These are phyloP conservation scores for Alternaria brassicae DNA, from an alignment of 2,329 filamentous ascomycete species.

Conservation along the genomic window DNA sequence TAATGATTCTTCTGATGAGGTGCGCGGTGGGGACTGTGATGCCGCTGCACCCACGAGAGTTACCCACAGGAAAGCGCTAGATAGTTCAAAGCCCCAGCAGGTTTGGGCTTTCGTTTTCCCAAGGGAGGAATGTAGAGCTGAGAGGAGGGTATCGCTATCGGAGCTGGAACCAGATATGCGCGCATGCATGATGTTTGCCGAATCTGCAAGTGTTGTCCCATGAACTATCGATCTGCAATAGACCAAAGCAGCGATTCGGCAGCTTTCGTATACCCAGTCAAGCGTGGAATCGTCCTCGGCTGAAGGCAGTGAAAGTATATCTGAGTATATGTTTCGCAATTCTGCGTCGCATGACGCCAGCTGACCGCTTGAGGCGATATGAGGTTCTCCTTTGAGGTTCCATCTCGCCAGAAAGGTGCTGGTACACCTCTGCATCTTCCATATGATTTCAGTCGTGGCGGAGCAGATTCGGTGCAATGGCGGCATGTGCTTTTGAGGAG, in stretches of 20 bases:
- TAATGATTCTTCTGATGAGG: constrained; percentile 13
- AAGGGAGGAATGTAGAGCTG: constrained; percentile 35
- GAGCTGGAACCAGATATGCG: constrained; percentile 12
- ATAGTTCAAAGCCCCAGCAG: constrained; percentile 35
- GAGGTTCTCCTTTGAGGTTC: constrained; percentile 17
- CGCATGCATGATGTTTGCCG: constrained; percentile 29
- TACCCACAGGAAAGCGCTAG: constrained; percentile 43
- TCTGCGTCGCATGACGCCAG: constrained; percentile 29
- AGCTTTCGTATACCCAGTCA: constrained; percentile 44
- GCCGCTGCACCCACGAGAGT: constrained; percentile 42
- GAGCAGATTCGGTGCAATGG: constrained; percentile 29
- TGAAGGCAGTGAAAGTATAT: constrained; percentile 26
- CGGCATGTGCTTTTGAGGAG: constrained; percentile 26
- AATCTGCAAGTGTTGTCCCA: constrained; percentile 30
- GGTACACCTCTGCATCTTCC: constrained; percentile 39
- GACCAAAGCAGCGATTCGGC: constrained; percentile 42
- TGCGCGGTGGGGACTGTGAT: constrained; percentile 23
- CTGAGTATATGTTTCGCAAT: constrained; percentile 36
- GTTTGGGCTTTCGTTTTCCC: constrained; percentile 29
- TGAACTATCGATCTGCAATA: constrained; percentile 43
- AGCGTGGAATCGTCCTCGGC: constrained; percentile 17
- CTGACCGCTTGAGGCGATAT: constrained; percentile 14
- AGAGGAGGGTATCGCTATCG: constrained; percentile 23
- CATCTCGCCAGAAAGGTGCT: constrained; percentile 29
- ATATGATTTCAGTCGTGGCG: constrained; percentile 31